phyloP scores from a whole-genome alignment of 305 asterid genomes.

The Euphrasia arctica region DNA sequence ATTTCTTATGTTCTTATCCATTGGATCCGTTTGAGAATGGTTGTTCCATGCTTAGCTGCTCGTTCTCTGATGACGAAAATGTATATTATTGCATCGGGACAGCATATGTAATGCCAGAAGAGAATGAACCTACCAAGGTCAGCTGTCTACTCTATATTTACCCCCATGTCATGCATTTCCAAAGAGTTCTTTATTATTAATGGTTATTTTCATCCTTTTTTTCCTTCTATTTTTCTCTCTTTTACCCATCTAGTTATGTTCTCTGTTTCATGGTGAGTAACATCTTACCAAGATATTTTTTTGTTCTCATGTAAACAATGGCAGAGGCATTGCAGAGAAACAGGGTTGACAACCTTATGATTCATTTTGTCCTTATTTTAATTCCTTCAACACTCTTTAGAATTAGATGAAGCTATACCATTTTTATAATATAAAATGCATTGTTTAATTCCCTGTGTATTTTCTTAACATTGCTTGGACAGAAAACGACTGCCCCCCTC shows the following conservation, averaged over 20 bases:
- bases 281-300: neutral
- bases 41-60: constrained; percentile 93
- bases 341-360: neutral
- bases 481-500: no score
- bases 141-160: constrained; percentile 6
- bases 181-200: neutral
- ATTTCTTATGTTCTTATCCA: constrained; percentile 74
- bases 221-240: neutral
- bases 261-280: neutral
- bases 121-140: constrained; percentile 86
- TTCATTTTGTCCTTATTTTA: neutral
- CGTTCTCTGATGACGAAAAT: constrained; percentile 82
- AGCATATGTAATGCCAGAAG: constrained; percentile 84
- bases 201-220: neutral
- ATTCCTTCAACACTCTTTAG: neutral
- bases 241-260: neutral
- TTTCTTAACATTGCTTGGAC: no score
- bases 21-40: constrained; percentile 89
- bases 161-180: constrained; percentile 20
- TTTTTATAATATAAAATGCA: neutral
- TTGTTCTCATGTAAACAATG: neutral
- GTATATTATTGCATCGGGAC: constrained; percentile 88
- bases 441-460: neutral
- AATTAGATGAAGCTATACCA: neutral
- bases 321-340: neutral